A percentile compares a stretch with the other conserved stretches of the same genome.
phyloP scores from a whole-genome alignment of 345 rosid genomes.

The Eucalyptus tenuipes region DNA sequence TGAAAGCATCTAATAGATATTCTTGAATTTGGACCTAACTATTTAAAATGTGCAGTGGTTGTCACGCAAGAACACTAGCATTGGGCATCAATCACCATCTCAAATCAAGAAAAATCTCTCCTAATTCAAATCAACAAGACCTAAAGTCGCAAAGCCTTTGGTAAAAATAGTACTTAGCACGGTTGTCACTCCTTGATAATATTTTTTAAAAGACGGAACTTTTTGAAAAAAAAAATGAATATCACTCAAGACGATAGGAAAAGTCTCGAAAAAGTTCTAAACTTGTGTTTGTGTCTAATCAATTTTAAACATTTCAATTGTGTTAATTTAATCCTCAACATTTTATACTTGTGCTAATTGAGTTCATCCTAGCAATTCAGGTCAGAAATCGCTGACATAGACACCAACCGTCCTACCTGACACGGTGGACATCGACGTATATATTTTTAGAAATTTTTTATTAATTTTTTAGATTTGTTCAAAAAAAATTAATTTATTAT shows the following conservation, averaged over 20 bases:
- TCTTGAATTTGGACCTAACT: neutral
- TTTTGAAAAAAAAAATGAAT: no score
- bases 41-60: neutral
- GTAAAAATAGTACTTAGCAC: neutral
- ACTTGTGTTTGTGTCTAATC: no score
- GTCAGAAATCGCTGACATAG: rapidly evolving
- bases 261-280: rapidly evolving
- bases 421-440: rapidly evolving
- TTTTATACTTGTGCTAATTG: no score
- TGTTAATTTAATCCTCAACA: no score
- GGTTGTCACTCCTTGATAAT: neutral
- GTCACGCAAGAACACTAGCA: neutral
- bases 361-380: no score
- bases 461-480: no score
- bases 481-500: no score
- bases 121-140: neutral
- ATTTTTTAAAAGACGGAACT: neutral
- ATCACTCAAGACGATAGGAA: no score
- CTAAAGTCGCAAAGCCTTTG: neutral
- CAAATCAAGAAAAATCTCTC: neutral
- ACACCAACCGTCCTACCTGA: rapidly evolving
- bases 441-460: no score
- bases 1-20: neutral
- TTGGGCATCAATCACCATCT: neutral
- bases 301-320: no score